Evolutionary conservation across 2,329 filamentous ascomycete species (phyloP).

Genomic region (Lasiodiplodia sp.): DNA sequence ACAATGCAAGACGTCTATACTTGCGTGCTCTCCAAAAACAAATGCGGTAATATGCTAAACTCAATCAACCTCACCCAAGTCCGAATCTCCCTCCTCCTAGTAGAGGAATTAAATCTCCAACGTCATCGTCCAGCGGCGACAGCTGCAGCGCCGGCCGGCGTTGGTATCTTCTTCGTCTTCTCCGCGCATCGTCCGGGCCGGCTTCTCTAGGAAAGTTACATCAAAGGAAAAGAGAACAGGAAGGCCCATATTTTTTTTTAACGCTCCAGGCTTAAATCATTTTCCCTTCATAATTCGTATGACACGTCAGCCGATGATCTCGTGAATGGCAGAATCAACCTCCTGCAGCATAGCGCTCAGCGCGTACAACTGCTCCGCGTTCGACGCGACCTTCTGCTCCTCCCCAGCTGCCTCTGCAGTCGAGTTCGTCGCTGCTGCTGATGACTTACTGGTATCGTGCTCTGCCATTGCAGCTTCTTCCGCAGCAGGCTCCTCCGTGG

Average conservation of each 20-base stretch:
- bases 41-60: not conserved
- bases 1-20: not conserved
- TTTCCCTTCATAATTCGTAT: not conserved
- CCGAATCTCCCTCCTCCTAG: too few species aligned
- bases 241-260: not conserved
- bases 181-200: too few species aligned
- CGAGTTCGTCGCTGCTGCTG: not conserved
- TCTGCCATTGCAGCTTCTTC: too few species aligned
- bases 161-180: too few species aligned
- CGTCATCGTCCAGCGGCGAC: too few species aligned
- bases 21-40: not conserved
- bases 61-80: too few species aligned
- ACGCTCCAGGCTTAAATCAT: not conserved
- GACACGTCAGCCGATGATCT: conserved; percentile 12
- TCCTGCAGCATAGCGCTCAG: conserved; percentile 8
- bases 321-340: conserved; percentile 13
- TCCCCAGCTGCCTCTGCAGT: not conserved
- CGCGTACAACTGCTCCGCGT: conserved; percentile 4
- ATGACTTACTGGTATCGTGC: not conserved
- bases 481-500: too few species aligned
- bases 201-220: not conserved
- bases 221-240: not conserved
- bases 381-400: not conserved
- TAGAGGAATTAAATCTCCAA: too few species aligned
- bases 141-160: too few species aligned